phyloP scores from a whole-genome alignment of 257 asterid species.

The Nicotiana undulata region DNA sequence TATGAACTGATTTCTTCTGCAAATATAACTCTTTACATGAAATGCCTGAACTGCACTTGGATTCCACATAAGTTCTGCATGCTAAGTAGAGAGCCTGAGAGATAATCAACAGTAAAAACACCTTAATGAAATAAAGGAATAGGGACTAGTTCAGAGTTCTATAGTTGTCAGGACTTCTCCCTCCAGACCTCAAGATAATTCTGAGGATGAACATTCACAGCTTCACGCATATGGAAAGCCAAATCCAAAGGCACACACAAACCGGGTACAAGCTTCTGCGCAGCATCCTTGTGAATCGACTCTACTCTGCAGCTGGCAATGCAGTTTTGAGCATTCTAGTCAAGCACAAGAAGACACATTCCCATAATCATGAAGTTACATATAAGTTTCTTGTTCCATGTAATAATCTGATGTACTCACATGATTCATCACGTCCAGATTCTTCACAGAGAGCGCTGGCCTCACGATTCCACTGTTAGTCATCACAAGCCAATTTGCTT shows the following conservation, averaged over 20 bases:
- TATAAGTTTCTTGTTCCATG: background rate
- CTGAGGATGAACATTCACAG: conserved; percentile 68
- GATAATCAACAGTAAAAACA: conserved; percentile 2
- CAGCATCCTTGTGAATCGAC: conserved; percentile 56
- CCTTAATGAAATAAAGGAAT: background rate
- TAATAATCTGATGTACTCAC: conserved; percentile 37
- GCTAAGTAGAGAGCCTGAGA: conserved; percentile 78
- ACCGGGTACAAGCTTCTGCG: conserved; percentile 58
- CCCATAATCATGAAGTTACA: conserved; percentile 26
- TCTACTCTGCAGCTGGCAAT: conserved; percentile 76
- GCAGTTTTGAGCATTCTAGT: conserved; percentile 85
- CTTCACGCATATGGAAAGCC: conserved; percentile 91
- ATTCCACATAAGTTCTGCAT: conserved; percentile 47
- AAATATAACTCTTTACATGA: conserved; percentile 38
- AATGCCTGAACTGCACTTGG: conserved; percentile 22
- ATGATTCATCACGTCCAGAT: conserved; percentile 46
- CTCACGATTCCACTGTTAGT: conserved; percentile 74
- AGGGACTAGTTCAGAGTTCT: background rate
- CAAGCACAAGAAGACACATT: conserved; percentile 29
- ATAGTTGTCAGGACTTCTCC: background rate
- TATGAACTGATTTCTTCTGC: conserved; percentile 43
- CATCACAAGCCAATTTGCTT: conserved; percentile 13
- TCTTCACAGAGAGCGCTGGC: conserved; percentile 71
- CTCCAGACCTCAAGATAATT: conserved; percentile 71
- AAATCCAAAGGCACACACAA: conserved; percentile 46